Base-by-base conservation (phyloP, 768 basidiomycete species). In the Hydnomerulius pinastri region DNA sequence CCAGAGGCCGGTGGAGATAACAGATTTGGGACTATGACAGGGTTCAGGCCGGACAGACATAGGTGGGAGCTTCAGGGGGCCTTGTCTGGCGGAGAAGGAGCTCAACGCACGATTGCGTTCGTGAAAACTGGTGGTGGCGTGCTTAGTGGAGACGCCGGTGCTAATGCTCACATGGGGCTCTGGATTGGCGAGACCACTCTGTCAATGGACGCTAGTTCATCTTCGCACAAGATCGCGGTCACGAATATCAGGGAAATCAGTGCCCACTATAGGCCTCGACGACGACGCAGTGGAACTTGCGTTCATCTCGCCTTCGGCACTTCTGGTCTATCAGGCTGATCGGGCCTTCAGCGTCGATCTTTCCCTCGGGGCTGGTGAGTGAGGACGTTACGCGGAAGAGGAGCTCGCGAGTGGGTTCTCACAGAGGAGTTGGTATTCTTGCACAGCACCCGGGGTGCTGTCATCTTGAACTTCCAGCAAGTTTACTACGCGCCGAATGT, bases 381-480 rank as follows among this genome's bases (percentile, higher is more conserved):
- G 58, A 32, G 83, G 79, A 15, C 73, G 78, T 23, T 82, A 79
- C 52, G 46, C 62, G 2, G 77, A 81, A 46, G 61, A 71, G 12
- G 73, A 74, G 4, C 56, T 87, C 11, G 83, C 79, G 1, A 69
- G 69, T 6, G 87, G 85, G 0, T 71, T 71, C 50, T 82, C 77
- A 84, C 85, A 0, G 64, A 68, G 4, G 86, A 88, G 55, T 50
- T 89, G 0, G 77, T 69, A 3, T 73, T 82, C 32, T 73, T 79
- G 2, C 68, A 73, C 11, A 48, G 53, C 21, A 70, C 71, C 6
- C 64, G 66, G 4, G 68, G 73, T 32, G 73, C 82, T 11, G 87
- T 85, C 0, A 86, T 90, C 53, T 79, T 86, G 11, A 86, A 89
- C 56, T 81, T 83, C 61, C 81, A 77, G 68, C 78, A 90, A 57